Conservation (phyloP, 179 eudicot species). For the Camellia oleifera region DNA sequence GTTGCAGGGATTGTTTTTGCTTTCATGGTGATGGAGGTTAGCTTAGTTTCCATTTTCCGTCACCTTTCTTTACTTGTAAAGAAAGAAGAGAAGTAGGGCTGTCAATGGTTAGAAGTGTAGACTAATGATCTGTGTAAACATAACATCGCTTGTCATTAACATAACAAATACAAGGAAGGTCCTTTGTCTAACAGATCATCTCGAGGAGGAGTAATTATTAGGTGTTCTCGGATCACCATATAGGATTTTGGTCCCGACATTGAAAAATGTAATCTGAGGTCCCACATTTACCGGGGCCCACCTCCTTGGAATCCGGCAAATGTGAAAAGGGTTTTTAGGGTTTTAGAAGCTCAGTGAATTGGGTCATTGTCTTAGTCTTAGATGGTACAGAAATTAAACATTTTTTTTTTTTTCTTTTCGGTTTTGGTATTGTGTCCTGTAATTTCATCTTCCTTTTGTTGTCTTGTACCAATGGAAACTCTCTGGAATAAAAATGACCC, state of each 20-base stretch:
- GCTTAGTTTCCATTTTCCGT: conserved; percentile 19
- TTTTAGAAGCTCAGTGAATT: conserved; percentile 15
- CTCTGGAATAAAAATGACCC: conserved; percentile 10
- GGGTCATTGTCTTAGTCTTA: conserved; percentile 9
- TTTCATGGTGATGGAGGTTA: conserved; percentile 25
- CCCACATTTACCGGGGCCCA: too few relatives aligned
- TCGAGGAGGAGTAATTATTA: not conserved
- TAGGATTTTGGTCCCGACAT: too few relatives aligned
- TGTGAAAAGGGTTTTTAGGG: not conserved
- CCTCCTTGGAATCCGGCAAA: too few relatives aligned
- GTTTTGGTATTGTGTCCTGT: not conserved
- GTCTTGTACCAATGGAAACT: conserved; percentile 15
- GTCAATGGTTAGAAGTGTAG: conserved; percentile 23
- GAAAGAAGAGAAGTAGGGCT: conserved; percentile 25
- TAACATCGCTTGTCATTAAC: conserved; percentile 25
- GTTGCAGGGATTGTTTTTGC: conserved; percentile 14
- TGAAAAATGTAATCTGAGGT: too few relatives aligned
- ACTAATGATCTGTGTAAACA: conserved; percentile 32
- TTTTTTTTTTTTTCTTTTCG: not conserved
- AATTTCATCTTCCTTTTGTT: conserved; percentile 9
- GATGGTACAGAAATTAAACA: conserved; percentile 12
- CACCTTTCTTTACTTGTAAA: conserved; percentile 33
- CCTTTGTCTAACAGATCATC: conserved; percentile 35
- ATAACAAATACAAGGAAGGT: conserved; percentile 21
- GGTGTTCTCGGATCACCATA: too few relatives aligned